Conservation (phyloP, 352 stramenopile genomes). For the Globisporangium spinosum region DNA sequence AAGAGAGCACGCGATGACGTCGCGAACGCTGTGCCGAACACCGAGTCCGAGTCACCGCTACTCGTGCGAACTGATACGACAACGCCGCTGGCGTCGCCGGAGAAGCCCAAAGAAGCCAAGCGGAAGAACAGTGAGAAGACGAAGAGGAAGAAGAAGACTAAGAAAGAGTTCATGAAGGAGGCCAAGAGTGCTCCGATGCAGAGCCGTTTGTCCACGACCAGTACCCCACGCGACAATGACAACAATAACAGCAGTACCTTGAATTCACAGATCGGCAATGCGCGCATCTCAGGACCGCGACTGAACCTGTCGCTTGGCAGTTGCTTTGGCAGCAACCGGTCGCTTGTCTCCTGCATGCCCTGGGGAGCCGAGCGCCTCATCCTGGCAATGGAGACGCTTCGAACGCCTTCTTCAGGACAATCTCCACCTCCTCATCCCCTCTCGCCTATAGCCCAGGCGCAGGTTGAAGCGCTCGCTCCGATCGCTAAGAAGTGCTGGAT, state of each 20-base stretch:
- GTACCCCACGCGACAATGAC: background rate
- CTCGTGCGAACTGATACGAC: constrained; percentile 26
- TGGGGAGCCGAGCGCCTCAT: constrained; percentile 11
- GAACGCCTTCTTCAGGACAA: background rate
- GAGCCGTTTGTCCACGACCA: background rate
- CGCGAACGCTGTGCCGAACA: constrained; percentile 24
- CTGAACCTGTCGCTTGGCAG: constrained; percentile 15
- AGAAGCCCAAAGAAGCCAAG: constrained; percentile 11
- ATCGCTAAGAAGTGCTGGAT: constrained; percentile 25
- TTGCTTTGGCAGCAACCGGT: constrained; percentile 20
- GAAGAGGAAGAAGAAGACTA: background rate
- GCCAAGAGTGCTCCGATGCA: background rate
- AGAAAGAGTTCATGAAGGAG: background rate
- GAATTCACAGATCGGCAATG: background rate
- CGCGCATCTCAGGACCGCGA: constrained; percentile 27
- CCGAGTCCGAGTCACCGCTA: constrained; percentile 35
- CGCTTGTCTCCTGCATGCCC: constrained; percentile 13
- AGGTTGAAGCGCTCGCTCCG: constrained; percentile 1
- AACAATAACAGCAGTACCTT: background rate
- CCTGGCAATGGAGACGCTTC: constrained; percentile 5
- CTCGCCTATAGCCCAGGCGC: background rate
- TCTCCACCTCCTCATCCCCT: background rate
- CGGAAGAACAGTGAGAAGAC: background rate
- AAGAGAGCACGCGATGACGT: background rate
- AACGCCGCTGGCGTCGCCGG: constrained; percentile 7